Conservation (phyloP, 2,329 filamentous ascomycete genomes). For the Pyricularia pennisetigena region DNA sequence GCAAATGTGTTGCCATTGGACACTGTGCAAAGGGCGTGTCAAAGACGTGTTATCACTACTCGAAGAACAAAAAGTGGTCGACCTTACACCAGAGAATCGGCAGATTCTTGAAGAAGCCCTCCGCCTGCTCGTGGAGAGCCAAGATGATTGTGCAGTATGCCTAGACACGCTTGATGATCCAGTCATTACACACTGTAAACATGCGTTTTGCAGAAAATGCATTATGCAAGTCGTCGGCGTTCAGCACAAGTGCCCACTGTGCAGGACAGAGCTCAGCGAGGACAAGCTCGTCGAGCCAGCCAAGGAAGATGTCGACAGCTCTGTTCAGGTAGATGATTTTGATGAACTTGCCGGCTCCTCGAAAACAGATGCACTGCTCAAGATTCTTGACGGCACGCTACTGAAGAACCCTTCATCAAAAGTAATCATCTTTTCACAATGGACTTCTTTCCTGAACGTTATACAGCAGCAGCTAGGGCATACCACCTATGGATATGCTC, state of each 20-base stretch:
- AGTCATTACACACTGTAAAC: conserved; percentile 77
- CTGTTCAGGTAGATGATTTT: conserved; percentile 39
- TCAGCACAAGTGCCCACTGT: conserved; percentile 79
- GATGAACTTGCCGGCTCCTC: conserved; percentile 42
- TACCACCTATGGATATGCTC: conserved; percentile 43
- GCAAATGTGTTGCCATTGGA: conserved; percentile 85
- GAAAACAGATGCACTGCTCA: conserved; percentile 71
- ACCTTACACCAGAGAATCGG: conserved; percentile 62
- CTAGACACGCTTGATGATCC: conserved; percentile 62
- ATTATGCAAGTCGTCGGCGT: conserved; percentile 64
- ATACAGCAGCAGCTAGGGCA: conserved; percentile 59
- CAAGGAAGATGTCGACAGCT: conserved; percentile 49
- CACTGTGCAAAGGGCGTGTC: conserved; percentile 67
- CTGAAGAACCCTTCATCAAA: conserved; percentile 55
- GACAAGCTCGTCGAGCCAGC: conserved; percentile 55
- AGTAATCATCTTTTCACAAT: conserved; percentile 67
- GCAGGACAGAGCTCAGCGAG: conserved; percentile 57
- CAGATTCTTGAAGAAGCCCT: conserved; percentile 65
- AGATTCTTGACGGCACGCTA: conserved; percentile 60
- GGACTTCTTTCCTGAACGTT: conserved; percentile 65
- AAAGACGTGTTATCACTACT: conserved; percentile 60
- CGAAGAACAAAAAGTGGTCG: conserved; percentile 56
- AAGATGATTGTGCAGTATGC: conserved; percentile 78
- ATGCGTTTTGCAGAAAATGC: conserved; percentile 66
- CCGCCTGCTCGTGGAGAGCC: conserved; percentile 65